Evolutionary conservation across 306 rosid species (phyloP).

Genomic region (Vicia sativa): DNA sequence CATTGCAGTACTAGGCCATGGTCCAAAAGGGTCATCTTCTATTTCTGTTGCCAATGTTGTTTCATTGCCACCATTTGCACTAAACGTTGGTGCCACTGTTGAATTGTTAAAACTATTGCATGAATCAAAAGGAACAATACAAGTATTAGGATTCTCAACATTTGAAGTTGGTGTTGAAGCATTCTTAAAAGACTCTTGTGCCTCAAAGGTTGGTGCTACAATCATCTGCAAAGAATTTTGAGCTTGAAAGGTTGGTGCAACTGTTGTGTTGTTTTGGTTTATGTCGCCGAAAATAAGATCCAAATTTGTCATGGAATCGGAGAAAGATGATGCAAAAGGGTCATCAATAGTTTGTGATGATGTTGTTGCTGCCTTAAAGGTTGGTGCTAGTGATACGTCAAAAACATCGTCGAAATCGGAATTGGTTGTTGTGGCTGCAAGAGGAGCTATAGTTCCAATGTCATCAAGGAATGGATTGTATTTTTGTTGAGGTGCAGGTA

Average conservation of each 20-base stretch:
- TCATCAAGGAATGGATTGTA: conserved; percentile 80
- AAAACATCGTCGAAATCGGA: conserved; percentile 20
- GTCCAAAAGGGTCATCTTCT: conserved; percentile 71
- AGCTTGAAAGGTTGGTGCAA: conserved; percentile 20
- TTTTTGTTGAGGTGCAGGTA: conserved; percentile 38
- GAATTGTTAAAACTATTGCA: neutral
- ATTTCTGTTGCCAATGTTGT: neutral
- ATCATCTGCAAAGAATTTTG: neutral
- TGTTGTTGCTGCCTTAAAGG: conserved; percentile 21
- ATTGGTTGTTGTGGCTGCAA: neutral
- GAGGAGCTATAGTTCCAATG: conserved; percentile 9
- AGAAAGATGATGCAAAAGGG: conserved; percentile 25
- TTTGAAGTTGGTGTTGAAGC: conserved; percentile 28
- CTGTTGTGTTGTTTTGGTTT: neutral
- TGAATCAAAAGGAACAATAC: conserved; percentile 2
- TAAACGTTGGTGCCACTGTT: conserved; percentile 40
- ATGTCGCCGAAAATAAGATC: conserved; percentile 24
- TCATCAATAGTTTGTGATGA: conserved; percentile 24
- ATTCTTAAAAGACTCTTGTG: conserved; percentile 9
- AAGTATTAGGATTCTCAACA: neutral
- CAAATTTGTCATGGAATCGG: neutral
- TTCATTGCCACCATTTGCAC: conserved; percentile 19
- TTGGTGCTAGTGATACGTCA: conserved; percentile 20
- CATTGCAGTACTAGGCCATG: conserved; percentile 30
- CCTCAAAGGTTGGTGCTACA: conserved; percentile 14